A percentile compares a stretch with the other conserved stretches of the same genome.
phyloP scores from a whole-genome alignment of 2,329 filamentous ascomycete species.

The Penicillium sp. region DNA sequence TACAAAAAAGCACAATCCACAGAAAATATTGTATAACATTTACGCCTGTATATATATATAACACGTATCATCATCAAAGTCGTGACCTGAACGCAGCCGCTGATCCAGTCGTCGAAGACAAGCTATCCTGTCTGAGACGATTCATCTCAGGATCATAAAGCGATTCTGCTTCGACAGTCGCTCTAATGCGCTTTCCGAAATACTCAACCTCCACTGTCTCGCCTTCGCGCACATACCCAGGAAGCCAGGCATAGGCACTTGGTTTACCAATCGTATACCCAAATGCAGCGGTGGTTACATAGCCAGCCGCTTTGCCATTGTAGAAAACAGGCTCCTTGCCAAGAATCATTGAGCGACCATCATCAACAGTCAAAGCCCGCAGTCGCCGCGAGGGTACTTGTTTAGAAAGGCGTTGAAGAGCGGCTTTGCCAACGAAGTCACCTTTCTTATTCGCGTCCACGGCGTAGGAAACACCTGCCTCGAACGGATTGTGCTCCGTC shows the following conservation, averaged over 20 bases:
- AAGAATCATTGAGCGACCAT: constrained; percentile 56
- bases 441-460: constrained; percentile 41
- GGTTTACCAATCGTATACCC: constrained; percentile 59
- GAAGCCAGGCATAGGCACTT: constrained; percentile 59
- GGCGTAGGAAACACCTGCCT: constrained; percentile 55
- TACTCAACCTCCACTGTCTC: constrained; percentile 59
- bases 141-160: constrained; percentile 46
- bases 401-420: constrained; percentile 45
- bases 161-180: constrained; percentile 54
- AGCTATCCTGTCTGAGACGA: constrained; percentile 29
- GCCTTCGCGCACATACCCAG: constrained; percentile 47
- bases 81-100: constrained; percentile 10
- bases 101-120: constrained; percentile 3
- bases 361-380: constrained; percentile 55
- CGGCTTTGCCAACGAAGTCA: constrained; percentile 52
- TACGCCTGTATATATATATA: too few species aligned
- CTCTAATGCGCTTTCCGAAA: constrained; percentile 54
- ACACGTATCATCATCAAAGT: not conserved
- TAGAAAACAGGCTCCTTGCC: constrained; percentile 62
- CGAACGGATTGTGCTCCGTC: constrained; percentile 59
- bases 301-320: constrained; percentile 50
- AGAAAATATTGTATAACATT: too few species aligned
- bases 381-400: constrained; percentile 36
- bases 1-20: too few species aligned
- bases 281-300: constrained; percentile 61